Base-by-base conservation (phyloP, 2,329 filamentous ascomycete genomes). In the Drechslerella coelobrocha region DNA sequence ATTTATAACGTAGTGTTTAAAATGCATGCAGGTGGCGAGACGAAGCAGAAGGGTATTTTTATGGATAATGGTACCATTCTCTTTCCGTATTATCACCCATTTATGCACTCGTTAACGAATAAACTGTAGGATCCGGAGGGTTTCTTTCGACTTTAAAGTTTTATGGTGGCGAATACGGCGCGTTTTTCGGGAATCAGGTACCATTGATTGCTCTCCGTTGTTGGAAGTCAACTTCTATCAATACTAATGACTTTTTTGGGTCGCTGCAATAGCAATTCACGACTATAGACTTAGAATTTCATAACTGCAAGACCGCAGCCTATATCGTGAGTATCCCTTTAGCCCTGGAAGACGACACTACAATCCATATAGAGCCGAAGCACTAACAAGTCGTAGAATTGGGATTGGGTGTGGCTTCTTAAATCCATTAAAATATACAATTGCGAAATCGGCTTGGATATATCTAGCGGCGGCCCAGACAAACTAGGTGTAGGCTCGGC, bases 371-470 rank as follows among this genome's bases (percentile, higher is more conserved):
- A 19, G n/a, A n/a, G n/a, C 5, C 5, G 9, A 17, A 6, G 10
- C 2, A 51, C 10, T 51, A 8, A 50, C 3, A 8, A 8, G 10
- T 27, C 14, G 10, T n/a, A 71, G 87, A 92, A 92, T 82, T 96
- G 91, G 91, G 90, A 93, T 81, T 96, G 91, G 91, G 82, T 87
- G n/a, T 95, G 89, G 88, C 86, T 88, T 21, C 56, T 72, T n/a
- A 91, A 93, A 77, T 89, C 85, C 26, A 75, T 95, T 41, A 84
- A 80, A 50, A 90, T 95, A 79, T 87, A 90, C 78, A 86, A 88
- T 77, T 90, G 88, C 77, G 80, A 82, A 14, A 79, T 92, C 41
- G 91, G 90, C 59, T 81, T 96, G 73, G 89, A 95, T 79, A 91
- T 96, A 86, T 85, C 88, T 57, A 85, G 84, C 74, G 84, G 86